A percentile compares a stretch with the other conserved stretches of the same genome.
phyloP scores from a whole-genome alignment of 139 green algal genomes.

The Marvania coccoides region DNA sequence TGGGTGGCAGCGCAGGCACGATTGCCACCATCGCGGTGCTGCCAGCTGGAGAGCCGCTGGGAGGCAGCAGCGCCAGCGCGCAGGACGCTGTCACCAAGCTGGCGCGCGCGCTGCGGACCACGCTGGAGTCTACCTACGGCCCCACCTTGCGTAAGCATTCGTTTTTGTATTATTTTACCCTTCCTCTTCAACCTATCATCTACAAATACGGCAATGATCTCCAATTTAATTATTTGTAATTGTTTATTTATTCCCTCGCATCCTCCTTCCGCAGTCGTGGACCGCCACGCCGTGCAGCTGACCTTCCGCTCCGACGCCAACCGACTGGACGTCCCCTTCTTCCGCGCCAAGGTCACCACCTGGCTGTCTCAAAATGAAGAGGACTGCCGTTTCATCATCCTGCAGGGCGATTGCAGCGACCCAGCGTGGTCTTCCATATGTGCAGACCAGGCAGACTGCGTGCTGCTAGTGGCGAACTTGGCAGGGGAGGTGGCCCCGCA shows the following conservation, averaged over 20 bases:
- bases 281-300: conserved; percentile 17
- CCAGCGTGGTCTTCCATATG: conserved; percentile 60
- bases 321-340: conserved; percentile 57
- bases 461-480: conserved; percentile 29
- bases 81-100: conserved; percentile 33
- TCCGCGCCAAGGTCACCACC: conserved; percentile 63
- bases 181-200: too few relatives aligned
- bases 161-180: too few relatives aligned
- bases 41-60: conserved; percentile 31
- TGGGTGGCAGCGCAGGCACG: conserved; percentile 23
- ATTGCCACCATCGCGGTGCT: conserved; percentile 69
- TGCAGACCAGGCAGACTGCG: conserved; percentile 53
- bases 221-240: too few relatives aligned
- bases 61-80: background rate
- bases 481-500: conserved; percentile 17
- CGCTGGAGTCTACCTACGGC: conserved; percentile 36
- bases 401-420: conserved; percentile 46
- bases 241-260: too few relatives aligned
- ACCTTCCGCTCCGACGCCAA: conserved; percentile 50
- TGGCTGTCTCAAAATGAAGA: conserved; percentile 75
- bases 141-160: too few relatives aligned
- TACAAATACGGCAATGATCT: too few relatives aligned
- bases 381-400: conserved; percentile 68
- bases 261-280: too few relatives aligned
- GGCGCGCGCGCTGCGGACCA: conserved; percentile 32